Evolutionary conservation across 306 rosid genomes (phyloP), one percentile per base, ranked within the genome.

Genomic region (Luffa aegyptiaca): DNA sequence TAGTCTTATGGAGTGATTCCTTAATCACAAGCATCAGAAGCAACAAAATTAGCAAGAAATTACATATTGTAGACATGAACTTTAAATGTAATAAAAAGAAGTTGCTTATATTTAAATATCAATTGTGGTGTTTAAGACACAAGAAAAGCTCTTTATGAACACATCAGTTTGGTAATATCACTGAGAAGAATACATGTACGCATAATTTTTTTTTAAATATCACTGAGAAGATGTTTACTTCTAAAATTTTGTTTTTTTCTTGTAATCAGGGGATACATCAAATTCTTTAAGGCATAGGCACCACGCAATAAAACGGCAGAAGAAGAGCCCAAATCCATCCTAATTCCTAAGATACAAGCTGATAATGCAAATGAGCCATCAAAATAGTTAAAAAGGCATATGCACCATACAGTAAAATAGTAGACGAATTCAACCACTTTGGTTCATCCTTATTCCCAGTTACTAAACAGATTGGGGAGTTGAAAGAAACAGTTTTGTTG

Each of bases 1-100:
- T 65, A 85, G 87, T 83, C 81, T 90, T 88, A 59, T 85, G 87
- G 85, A 91, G 90, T 56, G 88, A 82, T 83, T 87, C 97, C 99
- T 96, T 76, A 52, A 78, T 55, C 74, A 77, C 84, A 71, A 7
- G 26, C 51, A 45, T 42, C 56, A 59, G 71, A 77, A 77, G 57
- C 56, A 77, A 57, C 26, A 11, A 42, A 59, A 61, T 75, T 39
- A 51, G 49, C 46, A 75, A 75, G 48, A 31, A 75, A 53, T 75
- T 75, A 36, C 49, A 53, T 3, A 36, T 35, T 31, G 44, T 53
- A 20, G 3, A 10, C 48, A 75, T 53, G 36, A 53, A 31, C 61
- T 51, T 26, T 18, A 17, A 52, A 37, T 17, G 48, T 41, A 10
- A 73, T 8, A 49, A 36, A 65, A 63, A n/a, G 33, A 18, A 36